These are phyloP conservation scores for Pulveroboletus sp. DNA, from an alignment of 768 basidiomycete species.

Conservation along the genomic window DNA sequence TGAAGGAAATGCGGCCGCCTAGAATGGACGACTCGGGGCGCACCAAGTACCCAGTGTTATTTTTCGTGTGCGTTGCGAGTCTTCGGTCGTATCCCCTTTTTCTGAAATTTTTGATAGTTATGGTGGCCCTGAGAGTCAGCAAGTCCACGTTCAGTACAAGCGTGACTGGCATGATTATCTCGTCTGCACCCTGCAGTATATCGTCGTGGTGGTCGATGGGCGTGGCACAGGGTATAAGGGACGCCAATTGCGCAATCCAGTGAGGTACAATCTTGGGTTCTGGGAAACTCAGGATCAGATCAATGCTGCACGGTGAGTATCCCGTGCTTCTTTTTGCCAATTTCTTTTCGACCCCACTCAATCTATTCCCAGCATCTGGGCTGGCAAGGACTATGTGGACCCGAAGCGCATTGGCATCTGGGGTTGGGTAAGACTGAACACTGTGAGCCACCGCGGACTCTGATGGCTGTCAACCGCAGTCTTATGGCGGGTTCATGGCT, in stretches of 20 bases:
- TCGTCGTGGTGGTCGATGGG: slow-evolving; percentile 88
- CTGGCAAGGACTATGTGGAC: slow-evolving; percentile 85
- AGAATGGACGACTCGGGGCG: slow-evolving; percentile 93
- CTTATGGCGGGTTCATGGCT: slow-evolving; percentile 95
- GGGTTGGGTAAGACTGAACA: slow-evolving; percentile 79
- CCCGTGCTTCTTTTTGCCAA: slow-evolving; percentile 5
- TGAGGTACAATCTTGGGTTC: slow-evolving; percentile 86
- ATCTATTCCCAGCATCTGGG: slow-evolving; percentile 61
- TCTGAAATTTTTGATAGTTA: slow-evolving; percentile 49
- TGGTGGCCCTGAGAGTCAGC: slow-evolving; percentile 87
- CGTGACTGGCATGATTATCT: slow-evolving; percentile 90
- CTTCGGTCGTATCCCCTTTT: neutral
- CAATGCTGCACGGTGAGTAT: slow-evolving; percentile 73
- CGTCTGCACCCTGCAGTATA: slow-evolving; percentile 75
- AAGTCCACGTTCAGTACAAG: slow-evolving; percentile 61
- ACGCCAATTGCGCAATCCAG: slow-evolving; percentile 75
- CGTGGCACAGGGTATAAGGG: slow-evolving; percentile 94
- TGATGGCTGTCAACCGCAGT: slow-evolving; percentile 43
- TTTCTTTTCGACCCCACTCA: neutral
- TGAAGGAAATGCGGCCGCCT: slow-evolving; percentile 87
- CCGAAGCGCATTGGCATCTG: slow-evolving; percentile 87
- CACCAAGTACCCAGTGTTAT: slow-evolving; percentile 92
- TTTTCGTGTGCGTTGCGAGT: slow-evolving; percentile 59
- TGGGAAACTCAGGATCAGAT: slow-evolving; percentile 91
- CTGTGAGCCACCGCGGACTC: neutral